Evolutionary conservation across 108 stramenopile genomes (phyloP), one percentile per base, ranked within the genome.

Genomic region (Fragilariopsis cylindrus): DNA sequence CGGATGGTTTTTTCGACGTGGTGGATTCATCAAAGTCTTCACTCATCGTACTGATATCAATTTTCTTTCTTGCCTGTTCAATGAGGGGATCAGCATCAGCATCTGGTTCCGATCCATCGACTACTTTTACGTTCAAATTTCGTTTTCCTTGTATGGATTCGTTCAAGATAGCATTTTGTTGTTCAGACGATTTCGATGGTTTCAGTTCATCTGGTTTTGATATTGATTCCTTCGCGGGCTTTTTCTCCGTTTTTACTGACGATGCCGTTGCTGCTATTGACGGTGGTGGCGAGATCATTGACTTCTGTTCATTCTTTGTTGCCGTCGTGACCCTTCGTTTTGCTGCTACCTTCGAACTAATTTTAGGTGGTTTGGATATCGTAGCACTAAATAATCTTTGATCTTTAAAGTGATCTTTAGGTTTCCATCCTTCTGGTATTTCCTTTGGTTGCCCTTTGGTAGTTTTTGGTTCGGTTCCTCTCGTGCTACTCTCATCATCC

Each of bases 301-400:
- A 50, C 21, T 21, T 16, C 15, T 12, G 15, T 15, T n/a, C 52
- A 15, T 53, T 53, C 48, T 68, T 68, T 50, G 52, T 4, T 19
- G 21, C 5, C 11, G 67, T 19, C 9, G 12, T 8, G 5, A 5
- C 39, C 67, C 21, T 68, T 45, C 62, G 62, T 19, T 43, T 57
- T 39, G 55, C 42, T 30, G 60, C 12, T 60, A 9, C 30, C 70
- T 57, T 55, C 6, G 74, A 39, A 9, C 18, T 60, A 16, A 0
- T 16, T 4, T 53, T 58, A 21, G 70, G 70, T 15, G 63, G 70
- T 9, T 54, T 46, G 40, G 79, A 80, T 70, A 78, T 72, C 11
- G 62, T 71, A 6, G 49, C 57, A n/a, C 71, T 48, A 49, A 78
- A 78, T 3, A 55, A 16, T 72, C 71, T 39, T 52, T 63, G 44